Base-by-base conservation (phyloP, 2,329 filamentous ascomycete species). In the Plectosphaerella plurivora region DNA sequence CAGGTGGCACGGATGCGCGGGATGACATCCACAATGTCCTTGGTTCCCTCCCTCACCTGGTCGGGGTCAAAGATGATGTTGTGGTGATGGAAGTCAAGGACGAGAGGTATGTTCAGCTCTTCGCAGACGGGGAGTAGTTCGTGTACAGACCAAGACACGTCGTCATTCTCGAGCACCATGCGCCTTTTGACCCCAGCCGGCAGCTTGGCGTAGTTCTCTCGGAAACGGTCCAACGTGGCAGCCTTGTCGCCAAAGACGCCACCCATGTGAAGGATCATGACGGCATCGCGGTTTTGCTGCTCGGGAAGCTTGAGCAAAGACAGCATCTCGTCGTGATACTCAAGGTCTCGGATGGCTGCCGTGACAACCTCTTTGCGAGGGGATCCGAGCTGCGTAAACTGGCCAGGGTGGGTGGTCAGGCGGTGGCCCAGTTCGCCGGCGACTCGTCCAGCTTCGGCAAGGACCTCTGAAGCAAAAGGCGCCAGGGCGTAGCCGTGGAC, bases 191-290 rank as follows among this genome's bases (percentile, higher is more conserved):
- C 75, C 3, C 83, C 79, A 4, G 83, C 77, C 0, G 88, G 80
- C 1, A 95, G 67, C 2, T 65, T 76, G 1, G 73, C 73, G 57
- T 96, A 96, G 57, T 92, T 91, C 49, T 84, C 71, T 22, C 87
- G 79, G 67, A 96, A 96, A 2, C 92, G 82, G 52, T 87, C 79
- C 5, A 96, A 71, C 0, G 91, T 92, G 0, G 87, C 89, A 10
- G 69, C 74, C 67, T 95, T 97, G 66, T 96, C 90, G 6, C 92
- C 92, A 63, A 93, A 97, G 0, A 88, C 82, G 9, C 93, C 93
- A 15, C 93, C 93, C 82, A 97, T 89, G 65, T 97, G 93, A 9
- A 97, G 64, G 52, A 97, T 91, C 89, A 97, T 95, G 51, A 97
- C 86, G 2, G 93, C 93, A 65, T 97, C 91, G 28, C 84, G 84